These are phyloP conservation scores for Ceratocystis lukuohia DNA, from an alignment of 2,329 filamentous ascomycete species.

Conservation along the genomic window DNA sequence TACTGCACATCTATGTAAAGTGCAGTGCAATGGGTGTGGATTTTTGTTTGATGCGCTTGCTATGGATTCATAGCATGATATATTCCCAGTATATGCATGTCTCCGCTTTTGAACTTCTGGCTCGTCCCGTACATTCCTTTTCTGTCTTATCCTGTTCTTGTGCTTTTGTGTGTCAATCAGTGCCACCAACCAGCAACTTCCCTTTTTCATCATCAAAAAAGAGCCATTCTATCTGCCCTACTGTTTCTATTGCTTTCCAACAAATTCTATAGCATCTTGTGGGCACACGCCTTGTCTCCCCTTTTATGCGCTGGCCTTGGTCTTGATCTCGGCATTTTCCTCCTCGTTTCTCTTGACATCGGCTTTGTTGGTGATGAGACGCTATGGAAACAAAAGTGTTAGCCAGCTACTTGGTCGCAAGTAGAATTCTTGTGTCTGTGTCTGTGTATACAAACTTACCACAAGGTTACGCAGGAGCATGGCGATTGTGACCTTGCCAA, in stretches of 20 bases:
- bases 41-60: neutral
- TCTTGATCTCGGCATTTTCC: slow-evolving; percentile 20
- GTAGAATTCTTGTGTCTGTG: neutral
- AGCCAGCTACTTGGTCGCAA: slow-evolving; percentile 20
- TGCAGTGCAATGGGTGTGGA: neutral
- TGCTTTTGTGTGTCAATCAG: neutral
- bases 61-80: neutral
- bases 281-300: neutral
- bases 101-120: slow-evolving; percentile 9
- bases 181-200: neutral
- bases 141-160: neutral
- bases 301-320: neutral
- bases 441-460: slow-evolving; percentile 39
- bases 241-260: neutral
- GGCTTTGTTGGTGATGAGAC: slow-evolving; percentile 34
- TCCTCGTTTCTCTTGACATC: slow-evolving; percentile 31
- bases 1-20: neutral
- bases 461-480: slow-evolving; percentile 79
- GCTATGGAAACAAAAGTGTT: slow-evolving; percentile 27
- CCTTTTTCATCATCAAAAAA: neutral
- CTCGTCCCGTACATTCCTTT: neutral
- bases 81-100: slow-evolving; percentile 4
- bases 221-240: neutral
- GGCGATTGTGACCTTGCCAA: slow-evolving; percentile 94
- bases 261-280: neutral